Percentiles rank a stretch among this genome's conserved stretches.
Conservation (phyloP, 2,329 filamentous ascomycete genomes). For the Diaporthe nobilis region DNA sequence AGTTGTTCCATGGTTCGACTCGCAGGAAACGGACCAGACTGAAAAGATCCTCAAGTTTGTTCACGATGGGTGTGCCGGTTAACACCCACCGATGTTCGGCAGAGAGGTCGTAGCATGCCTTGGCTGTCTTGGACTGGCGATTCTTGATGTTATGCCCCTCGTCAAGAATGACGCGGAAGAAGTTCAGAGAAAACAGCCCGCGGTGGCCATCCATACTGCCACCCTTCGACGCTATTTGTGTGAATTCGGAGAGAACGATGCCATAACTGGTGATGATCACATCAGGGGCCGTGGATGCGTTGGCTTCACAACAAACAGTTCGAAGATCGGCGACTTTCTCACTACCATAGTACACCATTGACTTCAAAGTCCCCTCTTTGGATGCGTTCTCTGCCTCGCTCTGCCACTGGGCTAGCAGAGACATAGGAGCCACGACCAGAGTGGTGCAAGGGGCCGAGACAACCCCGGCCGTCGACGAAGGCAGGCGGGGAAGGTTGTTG, state of each 20-base stretch:
- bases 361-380: slow-evolving; percentile 83
- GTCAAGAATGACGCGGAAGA: slow-evolving; percentile 95
- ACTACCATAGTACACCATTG: slow-evolving; percentile 90
- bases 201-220: slow-evolving; percentile 75
- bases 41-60: slow-evolving; percentile 94
- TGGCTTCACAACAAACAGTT: slow-evolving; percentile 81
- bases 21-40: slow-evolving; percentile 92
- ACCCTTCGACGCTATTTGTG: slow-evolving; percentile 76
- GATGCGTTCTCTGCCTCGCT: slow-evolving; percentile 95
- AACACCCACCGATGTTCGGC: slow-evolving; percentile 92
- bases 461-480: slow-evolving; percentile 68
- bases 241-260: slow-evolving; percentile 90
- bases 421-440: slow-evolving; percentile 96
- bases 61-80: slow-evolving; percentile 97
- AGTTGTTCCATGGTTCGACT: slow-evolving; percentile 98
- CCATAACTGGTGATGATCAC: slow-evolving; percentile 97
- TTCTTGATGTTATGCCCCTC: slow-evolving; percentile 96
- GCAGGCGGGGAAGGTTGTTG: slow-evolving; percentile 74
- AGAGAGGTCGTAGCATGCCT: slow-evolving; percentile 91
- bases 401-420: slow-evolving; percentile 95
- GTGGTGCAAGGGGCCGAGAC: slow-evolving; percentile 88
- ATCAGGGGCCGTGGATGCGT: slow-evolving; percentile 83
- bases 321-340: slow-evolving; percentile 87
- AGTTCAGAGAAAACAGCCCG: slow-evolving; percentile 91
- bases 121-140: slow-evolving; percentile 90